phyloP scores from a whole-genome alignment of 208 protist species.

The Crithidia bombi region DNA sequence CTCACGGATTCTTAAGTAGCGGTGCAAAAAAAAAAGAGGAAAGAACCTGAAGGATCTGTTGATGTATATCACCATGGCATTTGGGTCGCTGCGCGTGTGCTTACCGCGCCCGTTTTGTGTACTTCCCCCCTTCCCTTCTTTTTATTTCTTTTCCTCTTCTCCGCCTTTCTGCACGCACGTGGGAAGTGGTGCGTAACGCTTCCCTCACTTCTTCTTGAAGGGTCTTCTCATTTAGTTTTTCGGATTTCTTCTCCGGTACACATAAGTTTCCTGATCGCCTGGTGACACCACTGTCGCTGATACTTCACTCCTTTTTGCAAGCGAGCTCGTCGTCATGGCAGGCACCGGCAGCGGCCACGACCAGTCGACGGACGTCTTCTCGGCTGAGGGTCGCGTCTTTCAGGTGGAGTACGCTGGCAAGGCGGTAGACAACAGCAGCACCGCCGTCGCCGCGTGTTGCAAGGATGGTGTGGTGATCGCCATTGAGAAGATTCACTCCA shows the following conservation, averaged over 20 bases:
- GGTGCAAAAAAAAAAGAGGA: no score
- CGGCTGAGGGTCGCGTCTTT: slow-evolving; percentile 99
- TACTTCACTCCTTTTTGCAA: neutral
- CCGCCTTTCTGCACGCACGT: neutral
- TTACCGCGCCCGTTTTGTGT: no score
- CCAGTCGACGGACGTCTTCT: slow-evolving; percentile 97
- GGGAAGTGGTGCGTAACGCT: neutral
- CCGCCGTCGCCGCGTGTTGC: slow-evolving; percentile 95
- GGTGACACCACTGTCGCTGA: no score
- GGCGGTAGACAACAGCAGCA: slow-evolving; percentile 99
- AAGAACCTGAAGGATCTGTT: no score
- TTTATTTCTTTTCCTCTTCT: neutral
- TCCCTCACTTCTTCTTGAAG: neutral
- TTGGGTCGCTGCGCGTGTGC: no score
- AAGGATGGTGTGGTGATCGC: slow-evolving; percentile 99
- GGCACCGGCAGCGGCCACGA: slow-evolving; percentile 95
- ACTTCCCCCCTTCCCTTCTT: neutral
- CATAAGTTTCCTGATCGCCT: no score
- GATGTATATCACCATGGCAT: no score
- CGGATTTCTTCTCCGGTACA: neutral
- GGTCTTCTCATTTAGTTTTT: no score
- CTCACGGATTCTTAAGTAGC: no score
- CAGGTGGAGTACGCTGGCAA: slow-evolving; percentile 99
- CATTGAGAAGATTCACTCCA: slow-evolving; percentile 98
- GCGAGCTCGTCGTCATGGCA: slow-evolving; percentile 40